Percentiles rank a stretch among this genome's conserved stretches.
Evolutionary conservation across 2,329 filamentous ascomycete species (phyloP).

Genomic region (Neonectria punicea): DNA sequence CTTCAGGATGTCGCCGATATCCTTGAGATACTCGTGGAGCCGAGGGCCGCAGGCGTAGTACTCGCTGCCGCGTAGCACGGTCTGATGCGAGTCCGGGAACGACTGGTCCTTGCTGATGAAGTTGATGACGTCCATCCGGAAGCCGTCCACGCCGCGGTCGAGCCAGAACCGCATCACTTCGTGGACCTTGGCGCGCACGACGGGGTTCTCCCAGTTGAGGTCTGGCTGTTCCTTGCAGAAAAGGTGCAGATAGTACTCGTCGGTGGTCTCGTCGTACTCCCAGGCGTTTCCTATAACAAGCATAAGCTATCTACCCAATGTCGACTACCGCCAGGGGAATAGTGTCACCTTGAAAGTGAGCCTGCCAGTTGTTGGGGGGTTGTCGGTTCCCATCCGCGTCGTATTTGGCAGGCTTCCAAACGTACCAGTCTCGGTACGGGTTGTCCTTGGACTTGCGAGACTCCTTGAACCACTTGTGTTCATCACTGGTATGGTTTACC

Average conservation of each 20-base stretch:
- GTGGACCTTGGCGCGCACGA: slow-evolving; percentile 73
- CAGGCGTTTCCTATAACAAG: slow-evolving; percentile 53
- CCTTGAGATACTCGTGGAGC: slow-evolving; percentile 58
- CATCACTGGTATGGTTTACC: slow-evolving; percentile 74
- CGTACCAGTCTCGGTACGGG: slow-evolving; percentile 70
- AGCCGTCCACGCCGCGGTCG: slow-evolving; percentile 72
- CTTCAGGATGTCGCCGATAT: slow-evolving; percentile 56
- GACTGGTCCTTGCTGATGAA: slow-evolving; percentile 70
- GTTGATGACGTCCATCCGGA: slow-evolving; percentile 75
- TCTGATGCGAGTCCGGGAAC: slow-evolving; percentile 60
- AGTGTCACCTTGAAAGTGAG: slow-evolving; percentile 51
- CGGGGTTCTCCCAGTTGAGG: slow-evolving; percentile 79
- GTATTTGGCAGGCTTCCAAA: slow-evolving; percentile 70
- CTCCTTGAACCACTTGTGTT: slow-evolving; percentile 69
- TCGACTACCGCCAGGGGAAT: not conserved
- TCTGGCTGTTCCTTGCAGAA: slow-evolving; percentile 79
- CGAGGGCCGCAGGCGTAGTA: slow-evolving; percentile 65
- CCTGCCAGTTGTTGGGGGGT: slow-evolving; percentile 69
- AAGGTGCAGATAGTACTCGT: slow-evolving; percentile 71
- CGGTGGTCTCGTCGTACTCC: slow-evolving; percentile 60
- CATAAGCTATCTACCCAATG: not conserved
- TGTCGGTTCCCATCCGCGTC: slow-evolving; percentile 66
- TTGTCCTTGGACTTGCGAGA: slow-evolving; percentile 64
- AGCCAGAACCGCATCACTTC: slow-evolving; percentile 80
- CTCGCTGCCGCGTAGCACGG: slow-evolving; percentile 49